Conservation (phyloP, 148 eudicot species). For the Rhododendron kiyosumense region DNA sequence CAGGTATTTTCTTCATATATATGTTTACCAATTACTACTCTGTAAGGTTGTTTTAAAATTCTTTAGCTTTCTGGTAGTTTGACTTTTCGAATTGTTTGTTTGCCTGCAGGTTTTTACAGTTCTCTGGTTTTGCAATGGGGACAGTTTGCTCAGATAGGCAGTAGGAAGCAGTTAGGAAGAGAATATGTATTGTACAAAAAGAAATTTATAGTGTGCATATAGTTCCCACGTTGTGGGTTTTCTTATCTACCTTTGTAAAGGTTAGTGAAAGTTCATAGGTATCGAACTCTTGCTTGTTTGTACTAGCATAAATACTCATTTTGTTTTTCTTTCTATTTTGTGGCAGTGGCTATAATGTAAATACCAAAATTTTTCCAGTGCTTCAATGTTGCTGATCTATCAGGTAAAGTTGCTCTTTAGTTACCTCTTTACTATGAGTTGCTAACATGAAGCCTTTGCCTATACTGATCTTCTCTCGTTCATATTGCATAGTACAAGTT, state of each 20-base stretch:
- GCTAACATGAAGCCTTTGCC: background rate
- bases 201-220: constrained; percentile 1
- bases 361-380: background rate
- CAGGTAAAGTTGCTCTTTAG: constrained; percentile 2
- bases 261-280: constrained; percentile 5
- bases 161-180: constrained; percentile 8
- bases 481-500: background rate
- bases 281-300: background rate
- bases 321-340: constrained; percentile 4
- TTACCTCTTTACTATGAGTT: background rate
- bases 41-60: background rate
- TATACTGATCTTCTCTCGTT: background rate
- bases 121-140: constrained; percentile 15
- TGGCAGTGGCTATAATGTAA: constrained; percentile 21
- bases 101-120: background rate
- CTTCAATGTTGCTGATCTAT: background rate
- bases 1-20: background rate
- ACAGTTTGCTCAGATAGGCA: background rate
- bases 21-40: background rate
- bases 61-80: background rate
- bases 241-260: constrained; percentile 2
- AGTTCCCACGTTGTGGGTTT: background rate
- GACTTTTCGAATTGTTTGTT: background rate
- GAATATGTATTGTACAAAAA: constrained; percentile 7
- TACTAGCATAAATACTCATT: background rate